phyloP scores from a whole-genome alignment of 2,329 filamentous ascomycete genomes.

The Escovopsis weberi region DNA sequence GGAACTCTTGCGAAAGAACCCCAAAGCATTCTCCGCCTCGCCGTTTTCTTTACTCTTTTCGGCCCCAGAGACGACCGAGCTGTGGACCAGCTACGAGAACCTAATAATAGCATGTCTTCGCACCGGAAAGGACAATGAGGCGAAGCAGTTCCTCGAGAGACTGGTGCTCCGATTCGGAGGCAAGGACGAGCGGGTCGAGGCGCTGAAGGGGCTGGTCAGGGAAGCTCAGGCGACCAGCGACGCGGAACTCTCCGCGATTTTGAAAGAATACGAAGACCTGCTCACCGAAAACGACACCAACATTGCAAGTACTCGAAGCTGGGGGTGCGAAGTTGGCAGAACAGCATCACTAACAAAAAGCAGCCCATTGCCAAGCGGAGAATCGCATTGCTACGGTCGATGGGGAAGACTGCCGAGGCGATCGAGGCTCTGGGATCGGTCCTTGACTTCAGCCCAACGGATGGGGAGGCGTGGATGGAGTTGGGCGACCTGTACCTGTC shows the following conservation, averaged over 20 bases:
- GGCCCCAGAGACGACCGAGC: slow-evolving; percentile 55
- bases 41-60: slow-evolving; percentile 38
- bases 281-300: slow-evolving; percentile 63
- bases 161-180: slow-evolving; percentile 69
- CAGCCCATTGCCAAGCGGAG: slow-evolving; percentile 76
- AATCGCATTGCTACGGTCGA: slow-evolving; percentile 61
- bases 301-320: slow-evolving; percentile 40
- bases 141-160: slow-evolving; percentile 58
- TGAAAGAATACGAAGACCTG: slow-evolving; percentile 65
- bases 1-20: slow-evolving; percentile 36
- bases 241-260: slow-evolving; percentile 49
- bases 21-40: slow-evolving; percentile 40
- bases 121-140: slow-evolving; percentile 67
- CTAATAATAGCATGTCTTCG: slow-evolving; percentile 71
- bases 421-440: slow-evolving; percentile 59
- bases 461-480: slow-evolving; percentile 89
- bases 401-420: slow-evolving; percentile 57
- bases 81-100: slow-evolving; percentile 80
- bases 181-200: slow-evolving; percentile 75
- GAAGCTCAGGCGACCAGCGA: slow-evolving; percentile 64
- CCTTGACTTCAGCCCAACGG: slow-evolving; percentile 72
- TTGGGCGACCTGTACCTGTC: slow-evolving; percentile 73
- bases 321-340: slow-evolving; percentile 1
- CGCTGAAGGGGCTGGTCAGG: slow-evolving; percentile 65
- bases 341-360: slow-evolving; percentile 10